Evolutionary conservation across 2,329 filamentous ascomycete genomes (phyloP).

Genomic region (Didymella arachidicola): DNA sequence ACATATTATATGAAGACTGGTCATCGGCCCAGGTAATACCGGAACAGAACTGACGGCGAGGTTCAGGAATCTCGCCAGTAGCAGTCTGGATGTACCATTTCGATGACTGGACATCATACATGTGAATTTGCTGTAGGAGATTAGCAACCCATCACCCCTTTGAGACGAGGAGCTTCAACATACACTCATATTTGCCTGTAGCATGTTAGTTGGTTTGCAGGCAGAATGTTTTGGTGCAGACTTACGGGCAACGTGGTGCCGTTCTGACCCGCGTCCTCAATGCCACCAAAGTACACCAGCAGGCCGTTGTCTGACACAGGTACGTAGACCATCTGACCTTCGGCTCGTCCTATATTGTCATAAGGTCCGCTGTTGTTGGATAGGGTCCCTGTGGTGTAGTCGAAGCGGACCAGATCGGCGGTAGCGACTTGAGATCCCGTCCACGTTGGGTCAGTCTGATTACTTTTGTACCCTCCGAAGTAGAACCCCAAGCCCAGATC

Average conservation of each 20-base stretch:
- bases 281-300: slow-evolving; percentile 68
- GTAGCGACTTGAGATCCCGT: slow-evolving; percentile 58
- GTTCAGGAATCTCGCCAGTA: slow-evolving; percentile 60
- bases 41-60: slow-evolving; percentile 67
- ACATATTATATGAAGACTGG: slow-evolving; percentile 71
- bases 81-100: slow-evolving; percentile 69
- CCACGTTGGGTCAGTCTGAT: slow-evolving; percentile 62
- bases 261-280: slow-evolving; percentile 59
- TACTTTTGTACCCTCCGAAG: slow-evolving; percentile 69
- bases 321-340: slow-evolving; percentile 67
- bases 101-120: slow-evolving; percentile 67
- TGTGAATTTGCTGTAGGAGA: slow-evolving; percentile 56
- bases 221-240: not conserved
- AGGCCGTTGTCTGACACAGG: slow-evolving; percentile 67
- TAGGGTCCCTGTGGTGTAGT: slow-evolving; percentile 62
- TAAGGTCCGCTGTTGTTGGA: slow-evolving; percentile 64
- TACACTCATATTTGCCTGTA: slow-evolving; percentile 49
- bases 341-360: slow-evolving; percentile 63
- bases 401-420: slow-evolving; percentile 63
- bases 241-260: slow-evolving; percentile 53
- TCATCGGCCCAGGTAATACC: slow-evolving; percentile 67
- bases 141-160: slow-evolving; percentile 1
- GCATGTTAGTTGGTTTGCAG: not conserved
- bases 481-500: slow-evolving; percentile 66
- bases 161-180: not conserved